phyloP scores from a whole-genome alignment of 805 yeast genomes.

The Saccharomycopsis fibuligera region DNA sequence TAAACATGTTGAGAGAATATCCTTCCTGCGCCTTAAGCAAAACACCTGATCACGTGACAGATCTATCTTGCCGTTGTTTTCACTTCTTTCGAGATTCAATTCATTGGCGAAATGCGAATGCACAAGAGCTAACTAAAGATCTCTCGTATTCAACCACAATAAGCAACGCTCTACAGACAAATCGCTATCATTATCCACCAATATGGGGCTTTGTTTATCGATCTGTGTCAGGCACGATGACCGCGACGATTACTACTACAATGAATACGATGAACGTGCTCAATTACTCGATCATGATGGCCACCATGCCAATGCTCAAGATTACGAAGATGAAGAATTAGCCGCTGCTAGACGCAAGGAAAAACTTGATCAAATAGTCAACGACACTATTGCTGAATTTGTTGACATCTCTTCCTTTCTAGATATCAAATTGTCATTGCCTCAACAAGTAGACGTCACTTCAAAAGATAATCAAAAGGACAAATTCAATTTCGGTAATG shows the following conservation, averaged over 20 bases:
- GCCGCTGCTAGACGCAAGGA: conserved; percentile 6
- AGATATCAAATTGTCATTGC: conserved; percentile 6
- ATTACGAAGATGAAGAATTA: conserved; percentile 5
- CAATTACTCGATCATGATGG: neutral
- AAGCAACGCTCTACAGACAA: too few species aligned
- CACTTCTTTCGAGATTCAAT: too few species aligned
- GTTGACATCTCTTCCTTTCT: conserved; percentile 13
- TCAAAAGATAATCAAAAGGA: conserved; percentile 4
- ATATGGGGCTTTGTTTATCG: conserved; percentile 14
- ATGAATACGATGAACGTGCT: conserved; percentile 1
- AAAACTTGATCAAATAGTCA: conserved; percentile 10
- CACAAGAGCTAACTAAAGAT: too few species aligned
- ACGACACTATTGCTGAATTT: conserved; percentile 10
- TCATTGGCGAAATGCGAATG: too few species aligned
- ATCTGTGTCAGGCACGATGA: conserved; percentile 10
- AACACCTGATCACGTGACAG: too few species aligned
- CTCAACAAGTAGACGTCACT: neutral
- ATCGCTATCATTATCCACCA: too few species aligned
- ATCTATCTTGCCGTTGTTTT: too few species aligned
- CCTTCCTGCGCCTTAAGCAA: too few species aligned
- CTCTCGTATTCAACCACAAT: too few species aligned
- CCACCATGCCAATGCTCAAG: neutral
- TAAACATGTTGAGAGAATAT: too few species aligned
- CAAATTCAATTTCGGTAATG: conserved; percentile 14
- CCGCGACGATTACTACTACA: neutral